Evolutionary conservation across 1,284 basidiomycete species (phyloP).

Genomic region (Ustilago shanxiensis): DNA sequence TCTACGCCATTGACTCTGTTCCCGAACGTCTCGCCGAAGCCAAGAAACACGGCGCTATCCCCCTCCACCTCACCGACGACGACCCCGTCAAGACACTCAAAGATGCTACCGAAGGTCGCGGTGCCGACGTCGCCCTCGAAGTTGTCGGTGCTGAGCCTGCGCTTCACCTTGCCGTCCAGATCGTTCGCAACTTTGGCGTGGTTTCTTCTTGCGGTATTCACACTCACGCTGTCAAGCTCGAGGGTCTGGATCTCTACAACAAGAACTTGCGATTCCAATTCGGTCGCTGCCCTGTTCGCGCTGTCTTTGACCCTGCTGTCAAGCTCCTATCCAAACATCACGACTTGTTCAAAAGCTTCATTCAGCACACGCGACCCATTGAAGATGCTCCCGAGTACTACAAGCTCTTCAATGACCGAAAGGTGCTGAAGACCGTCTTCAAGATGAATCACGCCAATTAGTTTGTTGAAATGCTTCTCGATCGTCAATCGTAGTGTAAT

Average conservation of each 20-base stretch:
- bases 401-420: conserved; percentile 60
- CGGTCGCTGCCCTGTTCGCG: conserved; percentile 81
- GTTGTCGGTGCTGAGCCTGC: conserved; percentile 83
- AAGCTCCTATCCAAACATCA: conserved; percentile 58
- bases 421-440: conserved; percentile 56
- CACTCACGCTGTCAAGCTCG: conserved; percentile 67
- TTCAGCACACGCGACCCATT: conserved; percentile 62
- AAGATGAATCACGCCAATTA: conserved; percentile 42
- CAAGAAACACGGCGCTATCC: conserved; percentile 65
- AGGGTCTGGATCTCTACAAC: conserved; percentile 77
- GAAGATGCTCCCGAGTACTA: conserved; percentile 65
- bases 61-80: conserved; percentile 56
- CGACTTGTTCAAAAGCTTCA: conserved; percentile 63
- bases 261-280: conserved; percentile 82
- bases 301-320: conserved; percentile 62
- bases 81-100: conserved; percentile 51
- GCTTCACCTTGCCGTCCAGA: conserved; percentile 79
- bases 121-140: conserved; percentile 74
- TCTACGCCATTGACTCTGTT: conserved; percentile 69
- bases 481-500: neutral
- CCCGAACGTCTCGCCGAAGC: conserved; percentile 67
- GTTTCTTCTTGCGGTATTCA: conserved; percentile 83
- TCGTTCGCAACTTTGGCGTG: conserved; percentile 84
- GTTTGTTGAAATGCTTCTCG: no score
- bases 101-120: conserved; percentile 67